Base-by-base conservation (phyloP, 768 basidiomycete species). In the Paxillus rubicundulus region DNA sequence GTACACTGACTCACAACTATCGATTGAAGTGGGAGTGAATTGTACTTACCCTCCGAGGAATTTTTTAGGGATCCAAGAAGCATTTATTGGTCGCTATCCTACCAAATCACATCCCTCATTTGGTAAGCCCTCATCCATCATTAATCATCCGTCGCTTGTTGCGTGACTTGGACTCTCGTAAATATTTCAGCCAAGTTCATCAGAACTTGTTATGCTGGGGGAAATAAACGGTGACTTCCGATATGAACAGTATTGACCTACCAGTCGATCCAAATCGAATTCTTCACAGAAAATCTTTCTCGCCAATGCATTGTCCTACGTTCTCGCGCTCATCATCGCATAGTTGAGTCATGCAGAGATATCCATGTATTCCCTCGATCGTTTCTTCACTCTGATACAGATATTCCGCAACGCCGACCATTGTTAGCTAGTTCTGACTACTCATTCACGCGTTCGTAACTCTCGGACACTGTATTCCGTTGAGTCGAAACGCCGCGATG, bases 361-460 rank as follows among this genome's bases (percentile, higher is more conserved):
- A 5, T 38, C 17, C 37, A n/a, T 38, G 37, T 9, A 38, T 38
- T 38, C 18, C 37, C 17, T 38, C 37, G 37, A 17, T 10, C n/a
- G 12, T 13, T 2, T 32, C 30, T 32, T 32, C 30, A 12, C 13
- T 12, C 14, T 37, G 36, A 17, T 17, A 18, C 1, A 8, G 37
- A 17, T 17, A 9, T 18, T 40, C 20, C 43, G 40, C 45, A 56
- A 45, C 9, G 27, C 34, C 13, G 10, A 4, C 51, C 60, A 61
- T 61, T 61, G 61, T 61, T 52, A 56, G 61, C 61, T 52, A 30
- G 9, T 59, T 62, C 61, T 34, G 55, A 58, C 36, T 7, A 28
- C 28, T 1, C 33, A 28, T 47, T 59, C 37, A 32, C 46, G 30
- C 47, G 24, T 49, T 50, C 47, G 51, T 30, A 40, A 39, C 42